A percentile compares a stretch with the other conserved stretches of the same genome.
Conservation (phyloP, 352 stramenopile genomes). For the Globisporangium megalacanthum region DNA sequence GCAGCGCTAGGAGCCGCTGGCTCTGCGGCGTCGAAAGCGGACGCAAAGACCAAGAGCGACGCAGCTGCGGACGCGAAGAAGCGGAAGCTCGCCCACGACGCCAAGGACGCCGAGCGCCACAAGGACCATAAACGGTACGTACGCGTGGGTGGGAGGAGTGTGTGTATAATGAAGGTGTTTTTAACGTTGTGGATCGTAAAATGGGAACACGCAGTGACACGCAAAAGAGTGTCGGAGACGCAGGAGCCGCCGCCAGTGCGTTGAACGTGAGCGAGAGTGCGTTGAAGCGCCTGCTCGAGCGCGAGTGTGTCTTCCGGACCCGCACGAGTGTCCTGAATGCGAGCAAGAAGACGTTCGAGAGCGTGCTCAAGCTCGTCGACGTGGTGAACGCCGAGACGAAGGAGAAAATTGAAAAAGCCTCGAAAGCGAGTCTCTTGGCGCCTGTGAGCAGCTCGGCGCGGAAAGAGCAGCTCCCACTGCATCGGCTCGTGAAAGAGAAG, state of each 20-base stretch:
- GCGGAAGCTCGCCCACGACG: constrained; percentile 30
- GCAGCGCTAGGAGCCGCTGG: background rate
- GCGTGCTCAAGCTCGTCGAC: constrained; percentile 75
- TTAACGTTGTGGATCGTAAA: too few relatives aligned
- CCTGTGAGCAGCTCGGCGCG: constrained; percentile 25
- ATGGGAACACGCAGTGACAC: constrained; percentile 12
- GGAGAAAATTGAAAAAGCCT: constrained; percentile 84
- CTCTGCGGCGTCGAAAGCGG: background rate
- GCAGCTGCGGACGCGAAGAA: constrained; percentile 33
- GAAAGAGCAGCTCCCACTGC: constrained; percentile 68
- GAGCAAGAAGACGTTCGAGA: constrained; percentile 79
- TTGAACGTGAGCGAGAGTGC: constrained; percentile 21
- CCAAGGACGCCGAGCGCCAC: constrained; percentile 19
- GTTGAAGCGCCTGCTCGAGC: constrained; percentile 62
- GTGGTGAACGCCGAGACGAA: constrained; percentile 79
- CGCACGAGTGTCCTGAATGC: constrained; percentile 74
- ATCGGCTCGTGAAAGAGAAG: constrained; percentile 67
- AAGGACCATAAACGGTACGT: constrained; percentile 38
- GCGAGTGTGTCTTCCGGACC: constrained; percentile 60
- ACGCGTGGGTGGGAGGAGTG: too few relatives aligned
- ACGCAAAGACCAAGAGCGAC: constrained; percentile 9
- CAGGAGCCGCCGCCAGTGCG: background rate
- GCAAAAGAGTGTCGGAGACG: constrained; percentile 23
- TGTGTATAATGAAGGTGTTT: background rate
- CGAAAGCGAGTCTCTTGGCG: constrained; percentile 51